Base-by-base conservation (phyloP, 192 early-diverging fungal species). In the Obelidium mucronatum region DNA sequence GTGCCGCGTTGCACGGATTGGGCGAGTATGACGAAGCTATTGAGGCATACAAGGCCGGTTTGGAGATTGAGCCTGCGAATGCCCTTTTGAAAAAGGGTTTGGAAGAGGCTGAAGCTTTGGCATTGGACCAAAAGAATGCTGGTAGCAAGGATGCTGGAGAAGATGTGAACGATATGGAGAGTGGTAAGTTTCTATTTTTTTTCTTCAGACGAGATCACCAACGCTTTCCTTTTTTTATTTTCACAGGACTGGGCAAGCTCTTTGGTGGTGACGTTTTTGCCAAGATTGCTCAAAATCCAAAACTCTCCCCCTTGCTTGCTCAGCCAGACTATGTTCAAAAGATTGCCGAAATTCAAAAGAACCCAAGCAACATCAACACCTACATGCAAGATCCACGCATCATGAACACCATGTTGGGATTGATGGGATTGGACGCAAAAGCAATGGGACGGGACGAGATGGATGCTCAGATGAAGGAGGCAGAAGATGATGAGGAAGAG, bases 281-380 rank as follows among this genome's bases (percentile, higher is more conserved):
- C 44, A 95, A 93, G 84, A 94, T 95, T 60, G 92, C 92, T 2
- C 79, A 83, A 33, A 94, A 97, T 84, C 94, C 95, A 31, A 93
- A 94, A 79, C 84, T 92, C 40, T 78, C 88, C 3, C 82, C 88
- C 33, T 87, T 86, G 75, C 83, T 97, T 42, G 81, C 92, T 4
- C 90, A 97, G 62, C 90, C 93, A 54, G 92, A 94, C 78, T 88
- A 92, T 67, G 81, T 95, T 52, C 78, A 76, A 28, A 95, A 92
- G 77, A 80, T 97, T 70, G 78, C 87, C 35, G 89, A 90, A 1
- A 92, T 94, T 68, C 93, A 96, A 83, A 78, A 79, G 19, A 88
- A 96, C 77, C 92, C 92, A 17, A 83, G 86, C 53, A 87, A 78
- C 54, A 79, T 95, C 75, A 84, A 88, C 61, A 44, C 60, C 72